A percentile compares a stretch with the other conserved stretches of the same genome.
These are phyloP conservation scores for Thuidium tamariscinum DNA, from an alignment of 225 moss, liverwort and hornwort genomes.

Conservation along the genomic window DNA sequence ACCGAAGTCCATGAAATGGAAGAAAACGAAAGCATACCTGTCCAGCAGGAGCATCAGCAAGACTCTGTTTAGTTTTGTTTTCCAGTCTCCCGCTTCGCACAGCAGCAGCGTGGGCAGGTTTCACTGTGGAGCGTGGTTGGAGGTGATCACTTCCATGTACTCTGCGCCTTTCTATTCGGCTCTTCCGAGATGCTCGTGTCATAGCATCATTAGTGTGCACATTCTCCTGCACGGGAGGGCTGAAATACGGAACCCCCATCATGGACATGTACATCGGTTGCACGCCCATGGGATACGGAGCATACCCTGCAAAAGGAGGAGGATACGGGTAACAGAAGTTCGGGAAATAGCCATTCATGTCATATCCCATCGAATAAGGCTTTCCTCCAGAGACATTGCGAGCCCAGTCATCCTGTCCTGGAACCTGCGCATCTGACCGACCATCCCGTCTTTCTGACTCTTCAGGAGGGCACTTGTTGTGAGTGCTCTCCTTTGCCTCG, in stretches of 20 bases:
- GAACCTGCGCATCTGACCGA: not conserved
- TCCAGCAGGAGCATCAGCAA: not conserved
- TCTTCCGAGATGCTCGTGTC: conserved; percentile 23
- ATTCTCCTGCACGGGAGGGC: not conserved
- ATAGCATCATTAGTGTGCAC: not conserved
- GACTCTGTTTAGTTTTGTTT: not conserved
- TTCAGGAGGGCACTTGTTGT: not conserved
- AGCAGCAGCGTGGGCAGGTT: not conserved
- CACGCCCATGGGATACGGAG: conserved; percentile 8
- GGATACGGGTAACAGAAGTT: conserved; percentile 28
- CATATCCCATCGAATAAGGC: not conserved
- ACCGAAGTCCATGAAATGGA: not conserved
- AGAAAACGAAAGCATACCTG: not conserved
- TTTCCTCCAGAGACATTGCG: not conserved
- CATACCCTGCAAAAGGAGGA: conserved; percentile 18
- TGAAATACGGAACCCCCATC: conserved; percentile 22
- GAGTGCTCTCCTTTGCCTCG: not conserved
- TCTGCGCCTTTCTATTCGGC: conserved; percentile 22
- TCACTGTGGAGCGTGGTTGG: not conserved
- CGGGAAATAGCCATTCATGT: conserved; percentile 5
- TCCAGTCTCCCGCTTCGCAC: not conserved
- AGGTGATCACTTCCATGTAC: not conserved
- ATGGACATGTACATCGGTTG: conserved; percentile 12
- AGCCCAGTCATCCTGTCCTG: not conserved
- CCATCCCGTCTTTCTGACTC: not conserved